A percentile compares a stretch with the other conserved stretches of the same genome.
Evolutionary conservation across 2,329 filamentous ascomycete species (phyloP).

Genomic region (Aureobasidium lini): DNA sequence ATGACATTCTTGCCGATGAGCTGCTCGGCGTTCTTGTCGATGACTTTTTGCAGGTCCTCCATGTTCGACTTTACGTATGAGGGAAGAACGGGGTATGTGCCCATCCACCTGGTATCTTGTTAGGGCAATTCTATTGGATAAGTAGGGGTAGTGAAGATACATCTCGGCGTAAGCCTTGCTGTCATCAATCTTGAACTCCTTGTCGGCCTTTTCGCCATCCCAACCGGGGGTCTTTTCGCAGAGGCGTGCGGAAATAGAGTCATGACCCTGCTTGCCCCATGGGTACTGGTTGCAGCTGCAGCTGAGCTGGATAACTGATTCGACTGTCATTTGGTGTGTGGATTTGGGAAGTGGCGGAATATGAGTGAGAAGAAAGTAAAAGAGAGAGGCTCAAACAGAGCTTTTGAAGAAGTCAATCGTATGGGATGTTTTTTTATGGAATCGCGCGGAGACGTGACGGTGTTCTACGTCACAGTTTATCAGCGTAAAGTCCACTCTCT

Average conservation of each 20-base stretch:
- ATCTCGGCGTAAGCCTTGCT: constrained; percentile 57
- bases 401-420: background rate
- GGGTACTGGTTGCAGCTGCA: constrained; percentile 55
- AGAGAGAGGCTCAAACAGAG: background rate
- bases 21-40: constrained; percentile 54
- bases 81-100: constrained; percentile 64
- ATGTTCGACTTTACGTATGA: constrained; percentile 47
- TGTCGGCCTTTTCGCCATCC: constrained; percentile 26
- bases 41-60: constrained; percentile 55
- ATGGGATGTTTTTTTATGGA: constrained; percentile 4
- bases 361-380: background rate
- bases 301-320: constrained; percentile 47
- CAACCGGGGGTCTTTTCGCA: constrained; percentile 57
- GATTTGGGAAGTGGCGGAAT: background rate
- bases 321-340: constrained; percentile 33
- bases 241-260: constrained; percentile 58
- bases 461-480: background rate
- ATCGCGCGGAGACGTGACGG: constrained; percentile 9
- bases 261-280: constrained; percentile 62
- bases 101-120: constrained; percentile 53
- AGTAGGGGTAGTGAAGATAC: constrained; percentile 19
- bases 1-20: constrained; percentile 57
- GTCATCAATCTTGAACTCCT: constrained; percentile 57
- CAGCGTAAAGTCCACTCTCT: background rate
- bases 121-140: background rate